These are phyloP conservation scores for Naganishia albida DNA, from an alignment of 1,284 basidiomycete genomes.

Conservation along the genomic window DNA sequence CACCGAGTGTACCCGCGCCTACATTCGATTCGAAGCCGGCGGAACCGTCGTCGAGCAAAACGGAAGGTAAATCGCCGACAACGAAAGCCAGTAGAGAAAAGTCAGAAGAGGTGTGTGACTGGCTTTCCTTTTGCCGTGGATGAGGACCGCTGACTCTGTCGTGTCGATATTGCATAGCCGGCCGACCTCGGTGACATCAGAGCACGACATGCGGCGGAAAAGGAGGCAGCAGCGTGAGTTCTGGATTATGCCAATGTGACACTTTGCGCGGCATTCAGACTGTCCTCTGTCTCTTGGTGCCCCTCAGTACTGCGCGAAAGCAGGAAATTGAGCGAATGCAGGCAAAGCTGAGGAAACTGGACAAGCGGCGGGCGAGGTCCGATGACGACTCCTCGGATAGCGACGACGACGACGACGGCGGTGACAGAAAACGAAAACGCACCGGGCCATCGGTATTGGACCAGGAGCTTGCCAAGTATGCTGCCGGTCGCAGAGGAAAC, in stretches of 20 bases:
- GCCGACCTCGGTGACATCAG: conserved; percentile 68
- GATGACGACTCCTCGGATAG: conserved; percentile 49
- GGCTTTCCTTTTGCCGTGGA: conserved; percentile 2
- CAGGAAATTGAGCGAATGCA: conserved; percentile 85
- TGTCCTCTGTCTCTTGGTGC: background rate
- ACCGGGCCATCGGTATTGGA: conserved; percentile 69
- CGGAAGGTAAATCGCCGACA: background rate
- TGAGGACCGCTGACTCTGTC: no score
- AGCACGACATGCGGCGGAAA: conserved; percentile 69
- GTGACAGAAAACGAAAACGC: conserved; percentile 41
- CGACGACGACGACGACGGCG: conserved; percentile 35
- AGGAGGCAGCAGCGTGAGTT: conserved; percentile 62
- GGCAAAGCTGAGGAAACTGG: conserved; percentile 75
- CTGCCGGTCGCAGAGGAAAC: conserved; percentile 62
- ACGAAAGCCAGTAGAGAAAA: background rate
- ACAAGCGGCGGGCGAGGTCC: conserved; percentile 43
- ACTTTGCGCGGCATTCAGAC: background rate
- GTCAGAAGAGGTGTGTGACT: background rate
- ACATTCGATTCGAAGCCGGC: background rate
- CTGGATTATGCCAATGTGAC: background rate
- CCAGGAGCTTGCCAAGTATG: conserved; percentile 76
- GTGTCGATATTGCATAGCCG: background rate
- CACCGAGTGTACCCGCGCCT: conserved; percentile 38
- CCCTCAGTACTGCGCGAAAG: conserved; percentile 63
- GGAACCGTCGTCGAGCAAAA: conserved; percentile 2